Conservation (phyloP, 2,329 filamentous ascomycete species). For the Cladosporium sp. region DNA sequence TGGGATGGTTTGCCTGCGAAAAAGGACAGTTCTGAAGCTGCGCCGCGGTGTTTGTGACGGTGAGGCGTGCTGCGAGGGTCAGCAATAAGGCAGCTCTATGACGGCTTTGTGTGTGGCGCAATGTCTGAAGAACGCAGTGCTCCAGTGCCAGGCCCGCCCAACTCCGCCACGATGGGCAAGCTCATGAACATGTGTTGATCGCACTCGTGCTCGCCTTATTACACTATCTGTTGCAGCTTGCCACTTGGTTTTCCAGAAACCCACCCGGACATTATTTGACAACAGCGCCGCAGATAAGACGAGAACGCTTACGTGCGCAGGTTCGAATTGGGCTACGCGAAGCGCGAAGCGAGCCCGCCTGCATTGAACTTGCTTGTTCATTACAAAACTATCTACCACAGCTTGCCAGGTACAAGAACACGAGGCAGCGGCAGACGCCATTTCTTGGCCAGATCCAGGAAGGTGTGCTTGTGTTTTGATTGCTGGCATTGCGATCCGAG, state of each 20-base stretch:
- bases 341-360: neutral
- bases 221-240: neutral
- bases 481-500: neutral
- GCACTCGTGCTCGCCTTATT: neutral
- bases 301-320: neutral
- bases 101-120: neutral
- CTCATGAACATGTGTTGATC: neutral
- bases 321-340: neutral
- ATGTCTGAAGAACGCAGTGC: neutral
- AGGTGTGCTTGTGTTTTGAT: neutral
- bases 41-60: constrained; percentile 4
- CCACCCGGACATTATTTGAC: neutral
- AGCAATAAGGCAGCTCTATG: neutral
- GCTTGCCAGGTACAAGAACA: neutral
- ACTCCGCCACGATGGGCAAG: neutral
- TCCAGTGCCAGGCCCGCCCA: neutral
- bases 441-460: neutral
- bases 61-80: neutral
- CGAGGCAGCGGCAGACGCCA: neutral
- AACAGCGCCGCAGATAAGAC: neutral
- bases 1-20: neutral
- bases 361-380: neutral
- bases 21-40: neutral
- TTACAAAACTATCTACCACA: neutral
- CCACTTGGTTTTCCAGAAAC: neutral